Base-by-base conservation (phyloP, 2,329 filamentous ascomycete genomes). In the Paraphaeosphaeria minitans region DNA sequence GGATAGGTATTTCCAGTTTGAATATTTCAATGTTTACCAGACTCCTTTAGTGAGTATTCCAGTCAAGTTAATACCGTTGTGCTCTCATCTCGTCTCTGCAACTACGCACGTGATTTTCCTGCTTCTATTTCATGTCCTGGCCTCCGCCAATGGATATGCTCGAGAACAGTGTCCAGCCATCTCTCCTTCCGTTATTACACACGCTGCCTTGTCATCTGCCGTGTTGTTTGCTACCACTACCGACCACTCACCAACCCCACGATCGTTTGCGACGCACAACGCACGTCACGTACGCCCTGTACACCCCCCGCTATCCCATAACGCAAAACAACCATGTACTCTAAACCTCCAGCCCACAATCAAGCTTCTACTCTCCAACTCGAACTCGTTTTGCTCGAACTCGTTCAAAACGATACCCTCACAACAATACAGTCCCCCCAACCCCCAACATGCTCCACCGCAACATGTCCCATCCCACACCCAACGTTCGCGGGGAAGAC, bases 401-500 rank as follows among this genome's bases (percentile, higher is more conserved):
- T 27, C 24, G 24, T 27, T 27, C 27, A 4, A 4, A n/a, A 16
- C 31, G 19, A n/a, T 9, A 3, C n/a, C 37, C 1, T 6, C 31
- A 22, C 12, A 22, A 21, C 16, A 7, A n/a, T n/a, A n/a, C n/a
- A n/a, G n/a, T n/a, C 31, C 10, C 13, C 3, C 12, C 33, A 21
- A 37, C 4, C 29, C 9, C 22, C 9, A 45, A 19, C 2, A 37
- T 57, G 39, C 60, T 46, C 1, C 54, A 60, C 31, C 54, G 37
- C 31, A 21, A 53, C 27, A n/a, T 24, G 29, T 2, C 29, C 48
- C 35, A 53, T 53, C 3, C 27, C 55, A 0, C 56, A 56, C 16
- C 66, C 63, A 66, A 65, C 24, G 37, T 67, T 1, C 59, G 67
- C 8, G 63, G 64, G 31, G 67, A 70, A 60, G 61, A 68, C 27